Base-by-base conservation (phyloP, 345 rosid genomes). In the Sisymbrium altissimum region DNA sequence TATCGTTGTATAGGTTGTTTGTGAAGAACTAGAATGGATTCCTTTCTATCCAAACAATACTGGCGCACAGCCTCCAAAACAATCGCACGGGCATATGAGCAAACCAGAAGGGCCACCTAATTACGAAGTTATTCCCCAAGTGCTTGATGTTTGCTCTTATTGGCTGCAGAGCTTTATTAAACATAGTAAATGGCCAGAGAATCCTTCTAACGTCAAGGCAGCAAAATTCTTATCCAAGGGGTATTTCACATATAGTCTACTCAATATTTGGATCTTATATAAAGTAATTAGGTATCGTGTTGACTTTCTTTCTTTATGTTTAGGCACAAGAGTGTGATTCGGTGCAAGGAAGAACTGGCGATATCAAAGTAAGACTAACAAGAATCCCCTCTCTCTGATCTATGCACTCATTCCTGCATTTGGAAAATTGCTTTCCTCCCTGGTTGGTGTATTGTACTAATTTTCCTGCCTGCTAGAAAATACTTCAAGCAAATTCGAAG, bases 1-100 rank as follows among this genome's bases (percentile, higher is more conserved):
- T 80, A 79, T 61, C 57, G 67, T 75, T 56, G 43, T 21, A 48
- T 75, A 93, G 98, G 96, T 93, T 71, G 98, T 87, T 48, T 93
- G 98, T 66, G 98, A 93, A 80, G 98, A 90, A 78, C 84, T 93
- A 72, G 98, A 93, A 64, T 93, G 97, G 97, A 88, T 93, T 82
- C 93, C 86, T 65, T 90, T 93, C 81, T 93, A 82, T 77, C 89
- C 87, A 23, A 87, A 85, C 40, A 72, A 52, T 75, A 33, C n/a
- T 73, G 77, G 72, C 59, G 57, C 75, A 54, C 81, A 72, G 64
- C 49, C 62, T 48, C 68, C 76, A 10, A 84, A 86, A 64, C 84
- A 72, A 71, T 56, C 81, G 21, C 90, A 83, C 77, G 83, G 87
- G 68, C 93, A 87, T 75, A 81, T 63, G 78, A 83, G 80, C 62